A percentile compares a stretch with the other conserved stretches of the same genome.
phyloP scores from a whole-genome alignment of 352 stramenopile species.

The Pythium guiyangense region DNA sequence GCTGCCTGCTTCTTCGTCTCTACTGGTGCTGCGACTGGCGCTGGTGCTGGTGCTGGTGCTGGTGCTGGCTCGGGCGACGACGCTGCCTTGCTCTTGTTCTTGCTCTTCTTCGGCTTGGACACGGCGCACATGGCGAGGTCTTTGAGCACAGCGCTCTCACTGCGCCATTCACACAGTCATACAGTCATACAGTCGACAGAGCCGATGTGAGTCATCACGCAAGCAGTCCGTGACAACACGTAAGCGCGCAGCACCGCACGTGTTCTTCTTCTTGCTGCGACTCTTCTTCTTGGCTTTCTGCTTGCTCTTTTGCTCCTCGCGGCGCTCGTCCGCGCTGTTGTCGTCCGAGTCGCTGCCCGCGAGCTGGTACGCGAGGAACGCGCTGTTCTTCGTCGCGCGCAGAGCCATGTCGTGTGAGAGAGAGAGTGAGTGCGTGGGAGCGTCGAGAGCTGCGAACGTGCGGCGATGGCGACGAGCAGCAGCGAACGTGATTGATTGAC shows the following conservation, averaged over 20 bases:
- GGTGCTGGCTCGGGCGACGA: slow-evolving; percentile 6
- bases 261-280: slow-evolving; percentile 76
- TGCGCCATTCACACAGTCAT: slow-evolving; percentile 4
- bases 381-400: slow-evolving; percentile 48
- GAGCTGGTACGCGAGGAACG: slow-evolving; percentile 61
- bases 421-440: neutral
- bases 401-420: slow-evolving; percentile 9
- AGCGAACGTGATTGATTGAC: neutral
- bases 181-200: neutral
- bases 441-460: neutral
- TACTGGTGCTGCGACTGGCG: slow-evolving; percentile 6
- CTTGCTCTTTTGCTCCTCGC: slow-evolving; percentile 47
- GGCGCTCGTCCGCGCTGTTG: slow-evolving; percentile 50
- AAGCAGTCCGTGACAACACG: neutral
- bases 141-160: slow-evolving; percentile 62
- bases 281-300: slow-evolving; percentile 75
- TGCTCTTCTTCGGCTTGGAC: slow-evolving; percentile 58
- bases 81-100: slow-evolving; percentile 27
- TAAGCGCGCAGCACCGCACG: slow-evolving; percentile 11
- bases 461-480: no score
- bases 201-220: neutral
- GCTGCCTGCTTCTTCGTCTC: slow-evolving; percentile 1
- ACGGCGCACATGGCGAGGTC: slow-evolving; percentile 64
- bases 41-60: slow-evolving; percentile 13
- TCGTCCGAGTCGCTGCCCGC: slow-evolving; percentile 39